Evolutionary conservation across 495 filamentous ascomycete genomes (phyloP).

Genomic region (Bacidia gigantensis): DNA sequence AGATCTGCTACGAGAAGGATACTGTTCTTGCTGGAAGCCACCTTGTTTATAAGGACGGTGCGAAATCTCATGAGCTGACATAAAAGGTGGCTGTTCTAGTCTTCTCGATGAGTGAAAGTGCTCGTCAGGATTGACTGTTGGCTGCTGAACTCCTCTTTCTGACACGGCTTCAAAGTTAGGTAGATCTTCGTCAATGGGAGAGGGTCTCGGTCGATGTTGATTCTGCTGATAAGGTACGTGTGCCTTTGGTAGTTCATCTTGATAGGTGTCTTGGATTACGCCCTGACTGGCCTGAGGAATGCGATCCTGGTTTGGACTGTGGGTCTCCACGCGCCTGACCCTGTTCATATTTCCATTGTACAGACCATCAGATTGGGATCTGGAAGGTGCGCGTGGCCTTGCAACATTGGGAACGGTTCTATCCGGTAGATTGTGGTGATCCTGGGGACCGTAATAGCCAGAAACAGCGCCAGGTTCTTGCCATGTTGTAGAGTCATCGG

Average conservation of each 20-base stretch:
- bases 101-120: conserved; percentile 26
- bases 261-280: conserved; percentile 16
- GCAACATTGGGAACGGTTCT: background rate
- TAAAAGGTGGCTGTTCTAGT: conserved; percentile 10
- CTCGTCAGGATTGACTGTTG: conserved; percentile 33
- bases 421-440: conserved; percentile 8
- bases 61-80: conserved; percentile 1
- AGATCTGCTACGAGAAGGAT: conserved; percentile 41
- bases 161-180: conserved; percentile 63
- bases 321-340: conserved; percentile 11
- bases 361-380: background rate
- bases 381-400: background rate
- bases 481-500: conserved; percentile 9
- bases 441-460: conserved; percentile 23
- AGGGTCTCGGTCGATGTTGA: background rate
- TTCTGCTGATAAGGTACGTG: background rate
- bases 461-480: conserved; percentile 21
- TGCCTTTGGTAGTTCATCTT: conserved; percentile 8
- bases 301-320: conserved; percentile 11
- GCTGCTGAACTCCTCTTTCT: conserved; percentile 20
- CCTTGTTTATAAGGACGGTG: background rate
- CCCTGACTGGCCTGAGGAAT: conserved; percentile 13
- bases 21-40: conserved; percentile 24
- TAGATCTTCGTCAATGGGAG: conserved; percentile 38
- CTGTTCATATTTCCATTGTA: background rate